phyloP scores from a whole-genome alignment of 306 rosid genomes.

The Fragaria iinumae region DNA sequence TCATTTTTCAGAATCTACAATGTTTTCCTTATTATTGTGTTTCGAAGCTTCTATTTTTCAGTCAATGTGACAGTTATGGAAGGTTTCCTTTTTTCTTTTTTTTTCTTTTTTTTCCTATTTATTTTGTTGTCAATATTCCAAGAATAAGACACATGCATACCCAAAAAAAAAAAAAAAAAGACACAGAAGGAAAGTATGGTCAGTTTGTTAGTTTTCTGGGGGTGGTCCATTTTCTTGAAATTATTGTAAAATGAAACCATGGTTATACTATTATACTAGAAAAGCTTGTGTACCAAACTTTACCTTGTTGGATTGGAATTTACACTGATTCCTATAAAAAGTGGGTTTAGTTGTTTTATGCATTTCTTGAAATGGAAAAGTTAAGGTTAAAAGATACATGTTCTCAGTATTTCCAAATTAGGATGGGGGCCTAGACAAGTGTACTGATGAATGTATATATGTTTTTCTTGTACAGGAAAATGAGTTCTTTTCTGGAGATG shows the following conservation, averaged over 20 bases:
- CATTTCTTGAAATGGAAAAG: conserved; percentile 1
- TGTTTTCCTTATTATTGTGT: neutral
- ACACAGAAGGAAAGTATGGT: neutral
- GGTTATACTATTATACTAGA: neutral
- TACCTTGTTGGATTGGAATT: neutral
- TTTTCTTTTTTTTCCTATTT: neutral
- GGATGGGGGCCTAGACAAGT: neutral
- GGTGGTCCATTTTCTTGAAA: neutral
- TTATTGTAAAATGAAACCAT: neutral
- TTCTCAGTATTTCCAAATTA: neutral
- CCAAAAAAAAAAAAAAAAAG: neutral
- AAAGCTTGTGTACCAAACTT: neutral
- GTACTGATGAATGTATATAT: conserved; percentile 11
- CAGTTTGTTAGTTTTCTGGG: conserved; percentile 28
- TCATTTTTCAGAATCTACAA: neutral
- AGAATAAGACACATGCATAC: neutral
- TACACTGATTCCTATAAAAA: neutral
- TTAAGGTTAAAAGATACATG: neutral
- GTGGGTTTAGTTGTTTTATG: neutral
- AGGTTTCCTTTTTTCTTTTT: conserved; percentile 3
- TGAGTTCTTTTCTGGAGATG: conserved; percentile 73
- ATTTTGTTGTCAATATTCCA: neutral
- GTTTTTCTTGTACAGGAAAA: conserved; percentile 53
- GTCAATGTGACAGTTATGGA: conserved; percentile 48
- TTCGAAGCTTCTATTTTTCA: conserved; percentile 24